Evolutionary conservation across 805 yeast species (phyloP).

Genomic region (Priceomyces melissophilus): DNA sequence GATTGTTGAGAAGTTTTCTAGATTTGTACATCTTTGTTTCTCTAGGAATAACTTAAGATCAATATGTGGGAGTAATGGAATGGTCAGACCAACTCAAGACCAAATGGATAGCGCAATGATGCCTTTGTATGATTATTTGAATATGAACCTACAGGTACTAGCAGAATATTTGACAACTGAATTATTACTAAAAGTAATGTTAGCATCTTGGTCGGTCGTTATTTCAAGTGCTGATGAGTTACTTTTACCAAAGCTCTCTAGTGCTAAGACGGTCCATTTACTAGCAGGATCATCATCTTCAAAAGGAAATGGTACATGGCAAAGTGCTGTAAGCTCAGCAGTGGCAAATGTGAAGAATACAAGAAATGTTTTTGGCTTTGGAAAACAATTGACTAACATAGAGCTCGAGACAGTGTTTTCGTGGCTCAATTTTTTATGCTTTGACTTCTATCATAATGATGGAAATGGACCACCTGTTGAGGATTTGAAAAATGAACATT

Average conservation of each 20-base stretch:
- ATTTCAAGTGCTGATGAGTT: constrained; percentile 66
- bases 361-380: constrained; percentile 45
- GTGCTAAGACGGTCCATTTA: constrained; percentile 33
- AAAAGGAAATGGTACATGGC: constrained; percentile 26
- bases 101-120: constrained; percentile 61
- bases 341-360: constrained; percentile 48
- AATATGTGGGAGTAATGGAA: constrained; percentile 52
- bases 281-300: constrained; percentile 18
- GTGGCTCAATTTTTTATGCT: constrained; percentile 65
- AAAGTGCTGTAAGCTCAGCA: constrained; percentile 44
- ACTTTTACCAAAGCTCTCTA: constrained; percentile 66
- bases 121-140: constrained; percentile 73
- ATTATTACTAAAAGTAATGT: constrained; percentile 60
- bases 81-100: constrained; percentile 38
- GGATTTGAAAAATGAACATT: constrained; percentile 57
- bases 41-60: constrained; percentile 57
- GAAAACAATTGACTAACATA: constrained; percentile 49
- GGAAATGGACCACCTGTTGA: constrained; percentile 79
- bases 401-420: constrained; percentile 68
- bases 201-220: constrained; percentile 77
- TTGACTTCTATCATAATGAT: constrained; percentile 73
- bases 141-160: constrained; percentile 61
- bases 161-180: constrained; percentile 57
- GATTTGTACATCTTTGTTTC: constrained; percentile 53
- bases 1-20: constrained; percentile 70